These are phyloP conservation scores for Graphilbum fragrans DNA, from an alignment of 2,329 filamentous ascomycete species.

Conservation along the genomic window DNA sequence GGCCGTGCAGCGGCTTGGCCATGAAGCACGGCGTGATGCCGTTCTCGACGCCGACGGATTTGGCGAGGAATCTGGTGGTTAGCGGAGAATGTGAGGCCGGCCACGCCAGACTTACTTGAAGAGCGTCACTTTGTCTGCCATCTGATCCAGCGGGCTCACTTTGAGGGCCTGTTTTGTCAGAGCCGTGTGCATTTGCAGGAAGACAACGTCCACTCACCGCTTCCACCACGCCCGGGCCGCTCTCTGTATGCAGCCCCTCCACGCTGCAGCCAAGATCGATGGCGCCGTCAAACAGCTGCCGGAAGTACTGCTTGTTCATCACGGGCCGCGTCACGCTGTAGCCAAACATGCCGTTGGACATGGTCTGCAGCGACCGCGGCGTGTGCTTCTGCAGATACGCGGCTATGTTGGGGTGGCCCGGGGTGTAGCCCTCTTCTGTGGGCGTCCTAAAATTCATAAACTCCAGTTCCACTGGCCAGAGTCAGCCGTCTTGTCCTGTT, in stretches of 20 bases:
- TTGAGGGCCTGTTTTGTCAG: conserved; percentile 48
- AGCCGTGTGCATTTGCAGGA: background rate
- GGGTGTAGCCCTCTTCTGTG: conserved; percentile 27
- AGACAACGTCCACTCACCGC: conserved; percentile 27
- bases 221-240: conserved; percentile 86
- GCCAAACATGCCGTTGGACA: conserved; percentile 91
- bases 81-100: too few relatives aligned
- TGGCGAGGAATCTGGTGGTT: conserved; percentile 38
- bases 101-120: conserved; percentile 98
- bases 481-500: conserved; percentile 2
- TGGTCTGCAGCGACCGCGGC: conserved; percentile 54
- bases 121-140: conserved; percentile 82
- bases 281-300: conserved; percentile 71
- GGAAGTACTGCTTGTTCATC: conserved; percentile 87
- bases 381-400: conserved; percentile 62
- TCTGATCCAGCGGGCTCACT: conserved; percentile 73
- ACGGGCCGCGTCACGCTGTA: conserved; percentile 79
- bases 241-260: conserved; percentile 92
- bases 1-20: conserved; percentile 83
- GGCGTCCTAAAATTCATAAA: conserved; percentile 83
- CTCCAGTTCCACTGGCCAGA: conserved; percentile 66
- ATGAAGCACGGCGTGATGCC: conserved; percentile 96
- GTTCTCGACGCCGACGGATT: conserved; percentile 73
- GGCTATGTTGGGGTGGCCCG: conserved; percentile 52
- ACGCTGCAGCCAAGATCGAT: conserved; percentile 66